These are phyloP conservation scores for Schwanniomyces pseudopolymorphus DNA, from an alignment of 805 yeast genomes.

Conservation along the genomic window DNA sequence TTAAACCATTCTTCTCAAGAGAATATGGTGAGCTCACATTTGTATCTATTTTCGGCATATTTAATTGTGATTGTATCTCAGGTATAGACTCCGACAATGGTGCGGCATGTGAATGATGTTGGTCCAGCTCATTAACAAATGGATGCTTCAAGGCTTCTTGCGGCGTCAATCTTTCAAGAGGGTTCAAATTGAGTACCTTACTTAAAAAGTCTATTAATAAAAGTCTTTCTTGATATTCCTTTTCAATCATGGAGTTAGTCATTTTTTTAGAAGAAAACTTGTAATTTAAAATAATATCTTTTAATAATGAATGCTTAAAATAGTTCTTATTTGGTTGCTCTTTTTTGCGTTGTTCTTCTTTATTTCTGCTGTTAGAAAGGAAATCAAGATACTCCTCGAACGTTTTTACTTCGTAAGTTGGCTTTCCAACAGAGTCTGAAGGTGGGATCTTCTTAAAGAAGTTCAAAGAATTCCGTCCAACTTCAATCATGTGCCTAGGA, in stretches of 20 bases:
- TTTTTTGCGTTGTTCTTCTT: conserved; percentile 26
- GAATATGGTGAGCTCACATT: background rate
- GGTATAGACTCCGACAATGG: background rate
- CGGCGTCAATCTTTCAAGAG: conserved; percentile 95
- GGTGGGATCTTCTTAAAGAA: conserved; percentile 53
- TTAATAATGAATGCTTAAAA: conserved; percentile 61
- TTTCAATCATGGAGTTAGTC: conserved; percentile 54
- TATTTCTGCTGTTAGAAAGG: conserved; percentile 23
- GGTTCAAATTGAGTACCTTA: conserved; percentile 81
- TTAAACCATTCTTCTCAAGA: background rate
- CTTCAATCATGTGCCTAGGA: conserved; percentile 94
- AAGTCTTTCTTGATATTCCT: conserved; percentile 70
- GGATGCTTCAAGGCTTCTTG: conserved; percentile 94
- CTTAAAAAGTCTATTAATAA: conserved; percentile 73
- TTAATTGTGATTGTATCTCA: background rate
- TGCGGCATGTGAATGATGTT: background rate
- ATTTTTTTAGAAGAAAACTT: conserved; percentile 61
- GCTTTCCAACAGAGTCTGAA: conserved; percentile 22
- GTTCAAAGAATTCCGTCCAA: conserved; percentile 79
- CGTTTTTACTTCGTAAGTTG: conserved; percentile 30
- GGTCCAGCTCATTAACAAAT: conserved; percentile 52
- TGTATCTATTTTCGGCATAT: background rate
- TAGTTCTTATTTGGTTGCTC: conserved; percentile 87
- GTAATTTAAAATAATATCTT: conserved; percentile 76
- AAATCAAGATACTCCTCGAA: conserved; percentile 37